Evolutionary conservation across 495 filamentous ascomycete species (phyloP), one percentile per base, ranked within the genome.

Genomic region (Aspergillus campestris): DNA sequence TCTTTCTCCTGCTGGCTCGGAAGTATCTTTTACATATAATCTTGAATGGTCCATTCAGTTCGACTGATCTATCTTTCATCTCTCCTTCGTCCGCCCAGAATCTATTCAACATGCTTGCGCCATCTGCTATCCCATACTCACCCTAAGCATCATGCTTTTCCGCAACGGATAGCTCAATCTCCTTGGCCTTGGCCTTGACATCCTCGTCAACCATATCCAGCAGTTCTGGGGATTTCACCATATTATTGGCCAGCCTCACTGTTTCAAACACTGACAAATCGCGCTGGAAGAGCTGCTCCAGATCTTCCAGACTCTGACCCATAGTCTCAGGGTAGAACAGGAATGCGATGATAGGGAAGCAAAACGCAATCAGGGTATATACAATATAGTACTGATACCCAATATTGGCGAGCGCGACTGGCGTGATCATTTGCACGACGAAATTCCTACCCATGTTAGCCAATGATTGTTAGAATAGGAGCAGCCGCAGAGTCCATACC

Each of bases 301-400:
- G 33, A n/a, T 38, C 29, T 34, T 60, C 58, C 38, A 60, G 34
- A 10, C 55, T 58, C 27, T 56, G 55, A 27, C 55, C 55, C 55
- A 58, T 58, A 0, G 58, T 60, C 60, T 84, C 81, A 0, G 80
- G 81, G 56, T 77, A 83, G 69, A 83, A 78, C 65, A 81, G 75
- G 55, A 77, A 82, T 34, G 82, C 71, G 8, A 65, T 57, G 1
- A 76, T 14, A 64, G 38, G 57, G 15, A 63, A 59, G 31, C 44
- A 48, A 42, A 53, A 40, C 36, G 62, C 41, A 6, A 67, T 51
- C 2, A 59, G 47, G n/a, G 59, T 47, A 39, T 80, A 83, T 32
- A 80, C 70, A 45, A 81, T 71, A 52, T 75, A 83, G 57, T 79
- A 79, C 31, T 62, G 53, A 65, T 72, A 80, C 0, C 66, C 64